Conservation (phyloP, 768 basidiomycete species). For the Lactarius vividus region DNA sequence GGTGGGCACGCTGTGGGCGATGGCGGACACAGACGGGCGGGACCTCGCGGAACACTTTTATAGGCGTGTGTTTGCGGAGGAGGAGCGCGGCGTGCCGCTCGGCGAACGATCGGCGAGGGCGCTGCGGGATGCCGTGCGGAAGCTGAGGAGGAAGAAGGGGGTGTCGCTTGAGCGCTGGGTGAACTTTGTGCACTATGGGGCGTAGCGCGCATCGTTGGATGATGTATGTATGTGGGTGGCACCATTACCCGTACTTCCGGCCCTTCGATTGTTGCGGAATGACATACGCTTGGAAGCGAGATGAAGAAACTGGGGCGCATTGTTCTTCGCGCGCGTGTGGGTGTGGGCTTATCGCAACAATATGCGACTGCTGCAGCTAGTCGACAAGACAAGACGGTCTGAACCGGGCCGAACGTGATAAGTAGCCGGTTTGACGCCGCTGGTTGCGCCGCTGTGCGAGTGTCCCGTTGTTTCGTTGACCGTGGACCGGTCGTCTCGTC, state of each 20-base stretch:
- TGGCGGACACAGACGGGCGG: slow-evolving; percentile 23
- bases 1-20: slow-evolving; percentile 26
- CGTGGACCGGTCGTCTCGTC: not conserved
- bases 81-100: not conserved
- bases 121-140: slow-evolving; percentile 6
- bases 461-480: not conserved
- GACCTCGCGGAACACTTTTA: slow-evolving; percentile 12
- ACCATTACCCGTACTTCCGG: no score
- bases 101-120: slow-evolving; percentile 7
- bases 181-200: slow-evolving; percentile 20
- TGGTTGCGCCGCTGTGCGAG: not conserved
- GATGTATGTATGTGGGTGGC: no score
- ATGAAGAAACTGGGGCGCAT: no score
- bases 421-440: not conserved
- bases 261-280: no score
- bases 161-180: slow-evolving; percentile 17
- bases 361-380: no score
- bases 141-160: slow-evolving; percentile 7
- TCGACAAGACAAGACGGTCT: not conserved
- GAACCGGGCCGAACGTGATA: not conserved
- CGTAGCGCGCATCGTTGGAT: not conserved
- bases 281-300: no score
- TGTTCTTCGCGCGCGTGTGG: no score
- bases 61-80: slow-evolving; percentile 1
- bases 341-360: no score